Conservation (phyloP, 805 yeast species). For the Aciculoconidium aculeatum region DNA sequence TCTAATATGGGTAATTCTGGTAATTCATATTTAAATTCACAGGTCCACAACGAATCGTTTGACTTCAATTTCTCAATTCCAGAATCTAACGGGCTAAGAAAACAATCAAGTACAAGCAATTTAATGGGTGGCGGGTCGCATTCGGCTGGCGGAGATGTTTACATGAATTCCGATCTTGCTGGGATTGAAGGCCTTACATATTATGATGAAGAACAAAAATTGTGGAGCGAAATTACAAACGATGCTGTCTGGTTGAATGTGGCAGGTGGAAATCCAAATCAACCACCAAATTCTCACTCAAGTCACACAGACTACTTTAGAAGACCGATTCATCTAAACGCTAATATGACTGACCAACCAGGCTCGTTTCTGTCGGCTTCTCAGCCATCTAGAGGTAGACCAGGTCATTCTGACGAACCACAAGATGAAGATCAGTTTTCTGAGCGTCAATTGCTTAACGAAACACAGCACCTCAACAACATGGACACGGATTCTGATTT, state of each 20-base stretch:
- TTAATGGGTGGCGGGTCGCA: too few species aligned
- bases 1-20: too few species aligned
- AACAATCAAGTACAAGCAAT: slow-evolving; percentile 5
- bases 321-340: too few species aligned
- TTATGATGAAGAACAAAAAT: slow-evolving; percentile 40
- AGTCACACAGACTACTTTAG: slow-evolving; percentile 10
- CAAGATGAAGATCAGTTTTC: too few species aligned
- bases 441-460: too few species aligned
- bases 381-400: too few species aligned
- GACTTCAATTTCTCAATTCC: slow-evolving; percentile 13
- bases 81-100: too few species aligned
- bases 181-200: slow-evolving; percentile 40
- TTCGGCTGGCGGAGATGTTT: slow-evolving; percentile 21
- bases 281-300: slow-evolving; percentile 10
- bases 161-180: slow-evolving; percentile 30
- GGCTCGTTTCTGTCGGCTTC: too few species aligned
- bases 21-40: slow-evolving; percentile 11
- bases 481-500: slow-evolving; percentile 1
- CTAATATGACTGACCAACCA: too few species aligned
- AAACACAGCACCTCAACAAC: too few species aligned
- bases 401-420: too few species aligned
- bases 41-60: slow-evolving; percentile 14
- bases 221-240: slow-evolving; percentile 74
- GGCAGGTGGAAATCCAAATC: slow-evolving; percentile 17
- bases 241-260: slow-evolving; percentile 69